These are phyloP conservation scores for Metschnikowia cubensis DNA, from an alignment of 805 yeast species.

Conservation along the genomic window DNA sequence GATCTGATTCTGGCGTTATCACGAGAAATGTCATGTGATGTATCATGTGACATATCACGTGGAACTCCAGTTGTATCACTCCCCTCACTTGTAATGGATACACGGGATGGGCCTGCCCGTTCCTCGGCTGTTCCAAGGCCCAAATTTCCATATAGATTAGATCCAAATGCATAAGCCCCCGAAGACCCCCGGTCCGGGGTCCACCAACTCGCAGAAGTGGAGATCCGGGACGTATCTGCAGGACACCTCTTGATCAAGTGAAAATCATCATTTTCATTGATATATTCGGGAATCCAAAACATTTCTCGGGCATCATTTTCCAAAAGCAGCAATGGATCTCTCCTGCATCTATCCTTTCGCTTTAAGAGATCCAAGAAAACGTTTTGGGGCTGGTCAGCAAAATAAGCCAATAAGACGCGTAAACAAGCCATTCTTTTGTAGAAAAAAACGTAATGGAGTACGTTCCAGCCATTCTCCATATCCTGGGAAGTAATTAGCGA, in stretches of 20 bases:
- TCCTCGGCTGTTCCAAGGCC: slow-evolving; percentile 64
- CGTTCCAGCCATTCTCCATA: slow-evolving; percentile 77
- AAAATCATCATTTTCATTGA: slow-evolving; percentile 32
- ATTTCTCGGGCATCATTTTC: slow-evolving; percentile 43
- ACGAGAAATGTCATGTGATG: slow-evolving; percentile 32
- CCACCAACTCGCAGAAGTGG: slow-evolving; percentile 37
- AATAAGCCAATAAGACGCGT: slow-evolving; percentile 23
- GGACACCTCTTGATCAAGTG: slow-evolving; percentile 22
- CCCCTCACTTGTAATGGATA: slow-evolving; percentile 12
- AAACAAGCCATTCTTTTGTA: slow-evolving; percentile 56
- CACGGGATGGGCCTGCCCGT: slow-evolving; percentile 37
- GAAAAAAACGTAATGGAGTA: slow-evolving; percentile 66
- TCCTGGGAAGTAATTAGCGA: slow-evolving; percentile 44
- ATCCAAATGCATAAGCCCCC: slow-evolving; percentile 57
- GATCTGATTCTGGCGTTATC: background rate
- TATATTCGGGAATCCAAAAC: slow-evolving; percentile 40
- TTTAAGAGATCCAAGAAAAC: slow-evolving; percentile 37
- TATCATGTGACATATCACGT: background rate
- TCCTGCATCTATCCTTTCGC: slow-evolving; percentile 64
- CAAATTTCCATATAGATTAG: slow-evolving; percentile 56
- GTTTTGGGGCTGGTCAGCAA: slow-evolving; percentile 17
- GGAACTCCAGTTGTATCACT: background rate
- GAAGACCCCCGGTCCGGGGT: slow-evolving; percentile 48
- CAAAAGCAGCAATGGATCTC: slow-evolving; percentile 69
- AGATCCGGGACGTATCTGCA: background rate